Base-by-base conservation (phyloP, 1,284 basidiomycete species). In the Sporisorium graminicola region DNA sequence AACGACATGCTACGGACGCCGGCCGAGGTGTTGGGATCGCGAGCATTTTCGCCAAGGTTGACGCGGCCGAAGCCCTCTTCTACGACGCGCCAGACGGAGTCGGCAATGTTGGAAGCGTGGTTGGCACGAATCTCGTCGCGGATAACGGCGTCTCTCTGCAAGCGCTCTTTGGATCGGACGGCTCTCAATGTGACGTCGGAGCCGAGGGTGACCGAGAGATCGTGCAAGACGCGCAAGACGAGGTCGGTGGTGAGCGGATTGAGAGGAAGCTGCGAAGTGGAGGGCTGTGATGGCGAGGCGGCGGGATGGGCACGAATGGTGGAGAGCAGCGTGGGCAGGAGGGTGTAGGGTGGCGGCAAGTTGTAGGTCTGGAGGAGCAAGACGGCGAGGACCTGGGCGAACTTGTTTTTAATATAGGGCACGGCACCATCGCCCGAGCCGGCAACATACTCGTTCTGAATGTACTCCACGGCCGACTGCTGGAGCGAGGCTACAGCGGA, bases 361-460 rank as follows among this genome's bases (percentile, higher is more conserved):
- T 47, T 90, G 87, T 97, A 97, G 16, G 93, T 92, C 87, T 92
- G 92, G 55, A 98, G 90, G 87, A 99, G 96, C 86, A 99, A 91
- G 64, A 98, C 90, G 0, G 96, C 93, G 52, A 98, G 89, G n/a
- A 95, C 96, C 88, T 98, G 95, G 18, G 95, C 94, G 86, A 98
- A 93, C 87, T 99, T 99, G 89, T 99, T 99, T 84, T 95, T 91
- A 66, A 97, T 87, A 87, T 92, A 85, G 0, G 71, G 49, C 0
- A 80, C 63, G 5, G 80, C 74, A 1, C 67, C 74, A 43, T 85
- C 84, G 26, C 82, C 84, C 0, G 69, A 44, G 8, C 81, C 81
- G 14, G 58, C 56, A 9, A 85, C 77, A 44, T 78, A 85, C 52
- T 85, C 84, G n/a, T 64, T 66, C 42, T 81, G 78, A 22, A 85